Conservation (phyloP, 2,329 filamentous ascomycete genomes). For the Phyllosticta citriasiana region DNA sequence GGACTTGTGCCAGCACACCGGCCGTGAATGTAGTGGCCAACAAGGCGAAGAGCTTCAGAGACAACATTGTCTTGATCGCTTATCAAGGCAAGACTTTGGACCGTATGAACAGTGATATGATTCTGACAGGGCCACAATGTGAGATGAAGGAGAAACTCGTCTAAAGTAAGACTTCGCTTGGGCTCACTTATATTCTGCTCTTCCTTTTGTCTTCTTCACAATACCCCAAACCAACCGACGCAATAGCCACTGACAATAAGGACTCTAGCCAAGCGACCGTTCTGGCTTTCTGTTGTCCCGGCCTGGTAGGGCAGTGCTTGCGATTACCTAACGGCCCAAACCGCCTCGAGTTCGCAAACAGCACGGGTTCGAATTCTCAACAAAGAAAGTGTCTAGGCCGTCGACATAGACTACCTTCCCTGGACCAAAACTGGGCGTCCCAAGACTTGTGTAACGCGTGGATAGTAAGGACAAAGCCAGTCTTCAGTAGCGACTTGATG, state of each 20-base stretch:
- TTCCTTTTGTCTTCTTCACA: background rate
- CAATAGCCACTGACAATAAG: background rate
- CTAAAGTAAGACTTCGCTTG: background rate
- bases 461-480: background rate
- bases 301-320: background rate
- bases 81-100: background rate
- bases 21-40: background rate
- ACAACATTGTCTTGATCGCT: conserved; percentile 4
- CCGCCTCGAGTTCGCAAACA: background rate
- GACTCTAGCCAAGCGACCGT: background rate
- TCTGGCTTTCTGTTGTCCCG: background rate
- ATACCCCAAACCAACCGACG: background rate
- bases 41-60: background rate
- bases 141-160: background rate
- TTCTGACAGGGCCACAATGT: background rate
- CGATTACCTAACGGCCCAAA: background rate
- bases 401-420: background rate
- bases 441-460: background rate
- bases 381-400: background rate
- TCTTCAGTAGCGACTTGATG: background rate
- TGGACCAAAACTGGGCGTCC: background rate
- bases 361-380: background rate
- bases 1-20: background rate
- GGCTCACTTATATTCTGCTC: background rate
- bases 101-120: background rate